Percentiles rank a stretch among this genome's conserved stretches.
Conservation (phyloP, 805 yeast genomes). For the Metschnikowia picachoensis region DNA sequence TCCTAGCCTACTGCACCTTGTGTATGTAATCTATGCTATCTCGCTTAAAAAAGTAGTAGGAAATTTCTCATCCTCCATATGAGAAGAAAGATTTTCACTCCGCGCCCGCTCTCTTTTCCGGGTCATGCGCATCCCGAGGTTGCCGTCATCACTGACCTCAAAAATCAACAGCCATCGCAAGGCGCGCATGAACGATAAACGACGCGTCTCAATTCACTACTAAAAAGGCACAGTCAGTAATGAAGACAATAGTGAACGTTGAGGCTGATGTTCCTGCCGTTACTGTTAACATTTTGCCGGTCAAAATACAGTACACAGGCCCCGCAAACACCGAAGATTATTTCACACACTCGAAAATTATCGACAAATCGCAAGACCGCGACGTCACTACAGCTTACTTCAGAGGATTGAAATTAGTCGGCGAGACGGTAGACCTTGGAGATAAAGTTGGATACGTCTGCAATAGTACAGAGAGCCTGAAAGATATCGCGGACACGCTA, state of each 20-base stretch:
- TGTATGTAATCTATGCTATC: too few relatives aligned
- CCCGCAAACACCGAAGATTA: slow-evolving; percentile 10
- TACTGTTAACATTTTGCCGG: slow-evolving; percentile 13
- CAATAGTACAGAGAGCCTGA: slow-evolving; percentile 9
- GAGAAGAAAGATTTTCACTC: too few relatives aligned
- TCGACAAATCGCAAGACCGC: neutral
- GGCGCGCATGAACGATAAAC: neutral
- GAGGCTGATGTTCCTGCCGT: slow-evolving; percentile 6
- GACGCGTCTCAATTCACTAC: neutral
- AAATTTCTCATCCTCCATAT: too few relatives aligned
- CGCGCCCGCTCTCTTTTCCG: too few relatives aligned
- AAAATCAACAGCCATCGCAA: too few relatives aligned
- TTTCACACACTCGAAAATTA: slow-evolving; percentile 12
- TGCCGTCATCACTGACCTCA: too few relatives aligned
- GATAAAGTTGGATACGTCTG: slow-evolving; percentile 11
- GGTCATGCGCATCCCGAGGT: too few relatives aligned
- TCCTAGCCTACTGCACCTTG: too few relatives aligned
- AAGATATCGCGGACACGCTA: slow-evolving; percentile 1
- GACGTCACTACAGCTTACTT: slow-evolving; percentile 11
- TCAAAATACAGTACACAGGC: slow-evolving; percentile 14
- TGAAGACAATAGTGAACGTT: slow-evolving; percentile 3
- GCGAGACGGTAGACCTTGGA: slow-evolving; percentile 8
- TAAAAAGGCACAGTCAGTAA: neutral
- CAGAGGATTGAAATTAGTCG: slow-evolving; percentile 16
- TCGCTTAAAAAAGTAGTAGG: too few relatives aligned